These are phyloP conservation scores for Metschnikowia borealis DNA, from an alignment of 805 yeast genomes.

Conservation along the genomic window DNA sequence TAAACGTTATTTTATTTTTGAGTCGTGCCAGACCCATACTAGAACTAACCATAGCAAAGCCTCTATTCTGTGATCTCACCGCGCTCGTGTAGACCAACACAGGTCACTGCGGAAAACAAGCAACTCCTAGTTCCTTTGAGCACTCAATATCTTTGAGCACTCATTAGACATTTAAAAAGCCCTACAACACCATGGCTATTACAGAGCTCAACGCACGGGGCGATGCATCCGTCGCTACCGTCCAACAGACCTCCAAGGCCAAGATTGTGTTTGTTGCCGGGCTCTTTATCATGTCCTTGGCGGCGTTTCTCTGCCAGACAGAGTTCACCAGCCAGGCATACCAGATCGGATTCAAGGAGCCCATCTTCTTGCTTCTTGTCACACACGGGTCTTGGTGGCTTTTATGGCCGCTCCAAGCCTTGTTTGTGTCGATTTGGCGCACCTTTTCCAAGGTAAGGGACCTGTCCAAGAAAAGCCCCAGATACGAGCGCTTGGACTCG, in stretches of 20 bases:
- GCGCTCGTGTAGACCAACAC: not conserved
- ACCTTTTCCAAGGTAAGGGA: constrained; percentile 27
- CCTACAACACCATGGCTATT: constrained; percentile 26
- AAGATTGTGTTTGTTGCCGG: constrained; percentile 33
- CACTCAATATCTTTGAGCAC: not conserved
- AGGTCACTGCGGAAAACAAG: not conserved
- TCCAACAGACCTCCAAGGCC: constrained; percentile 28
- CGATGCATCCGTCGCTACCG: constrained; percentile 20
- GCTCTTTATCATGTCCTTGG: constrained; percentile 33
- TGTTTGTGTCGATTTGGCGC: constrained; percentile 45
- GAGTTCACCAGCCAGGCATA: constrained; percentile 74
- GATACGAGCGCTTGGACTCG: constrained; percentile 27
- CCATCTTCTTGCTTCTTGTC: constrained; percentile 57
- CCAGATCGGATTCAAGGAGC: constrained; percentile 57
- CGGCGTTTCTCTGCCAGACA: constrained; percentile 73
- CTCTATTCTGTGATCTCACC: not conserved
- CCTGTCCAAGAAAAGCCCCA: constrained; percentile 13
- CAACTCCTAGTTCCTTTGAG: not conserved
- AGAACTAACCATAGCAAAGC: not conserved
- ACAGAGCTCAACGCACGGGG: constrained; percentile 27
- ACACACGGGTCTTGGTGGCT: constrained; percentile 80
- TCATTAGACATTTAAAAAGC: not conserved
- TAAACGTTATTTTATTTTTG: too few relatives aligned
- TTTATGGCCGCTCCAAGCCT: constrained; percentile 67
- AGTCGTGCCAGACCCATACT: too few relatives aligned